phyloP scores from a whole-genome alignment of 495 filamentous ascomycete species.

The Trichoderma reesei region DNA sequence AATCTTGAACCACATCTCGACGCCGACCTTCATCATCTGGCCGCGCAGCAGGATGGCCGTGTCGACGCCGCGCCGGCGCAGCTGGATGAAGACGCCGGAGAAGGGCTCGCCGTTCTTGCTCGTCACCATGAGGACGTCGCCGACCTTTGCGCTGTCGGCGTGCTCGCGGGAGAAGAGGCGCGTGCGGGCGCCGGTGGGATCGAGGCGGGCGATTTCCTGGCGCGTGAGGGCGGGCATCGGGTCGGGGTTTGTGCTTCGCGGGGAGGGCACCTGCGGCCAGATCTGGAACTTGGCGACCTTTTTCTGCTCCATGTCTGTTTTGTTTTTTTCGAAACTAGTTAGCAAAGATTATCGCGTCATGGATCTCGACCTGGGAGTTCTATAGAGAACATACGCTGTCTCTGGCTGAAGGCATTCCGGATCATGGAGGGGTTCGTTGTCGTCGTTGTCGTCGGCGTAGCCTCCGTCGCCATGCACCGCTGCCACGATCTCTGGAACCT shows the following conservation, averaged over 20 bases:
- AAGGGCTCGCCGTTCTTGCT: slow-evolving; percentile 76
- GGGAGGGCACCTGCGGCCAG: slow-evolving; percentile 32
- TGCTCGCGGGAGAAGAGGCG: slow-evolving; percentile 70
- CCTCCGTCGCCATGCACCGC: slow-evolving; percentile 28
- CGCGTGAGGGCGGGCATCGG: slow-evolving; percentile 53
- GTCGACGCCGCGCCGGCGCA: slow-evolving; percentile 76
- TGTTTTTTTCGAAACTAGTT: background rate
- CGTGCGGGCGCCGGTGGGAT: slow-evolving; percentile 72
- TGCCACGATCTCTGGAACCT: slow-evolving; percentile 30
- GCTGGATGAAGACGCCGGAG: slow-evolving; percentile 74
- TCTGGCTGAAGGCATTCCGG: slow-evolving; percentile 4
- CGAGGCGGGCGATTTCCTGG: slow-evolving; percentile 60
- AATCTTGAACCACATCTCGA: slow-evolving; percentile 98
- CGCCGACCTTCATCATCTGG: slow-evolving; percentile 68
- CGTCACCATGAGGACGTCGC: slow-evolving; percentile 86
- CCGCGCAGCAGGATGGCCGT: slow-evolving; percentile 77
- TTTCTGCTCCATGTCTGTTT: background rate
- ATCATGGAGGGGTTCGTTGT: slow-evolving; percentile 19
- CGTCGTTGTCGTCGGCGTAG: background rate
- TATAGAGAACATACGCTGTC: slow-evolving; percentile 16
- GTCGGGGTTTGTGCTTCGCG: slow-evolving; percentile 23
- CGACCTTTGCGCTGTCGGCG: slow-evolving; percentile 61
- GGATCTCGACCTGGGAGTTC: too few relatives aligned
- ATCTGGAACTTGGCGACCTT: slow-evolving; percentile 5
- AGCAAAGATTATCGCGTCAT: background rate